Evolutionary conservation across 163 green algal species (phyloP).

Genomic region (Prototheca cutis): DNA sequence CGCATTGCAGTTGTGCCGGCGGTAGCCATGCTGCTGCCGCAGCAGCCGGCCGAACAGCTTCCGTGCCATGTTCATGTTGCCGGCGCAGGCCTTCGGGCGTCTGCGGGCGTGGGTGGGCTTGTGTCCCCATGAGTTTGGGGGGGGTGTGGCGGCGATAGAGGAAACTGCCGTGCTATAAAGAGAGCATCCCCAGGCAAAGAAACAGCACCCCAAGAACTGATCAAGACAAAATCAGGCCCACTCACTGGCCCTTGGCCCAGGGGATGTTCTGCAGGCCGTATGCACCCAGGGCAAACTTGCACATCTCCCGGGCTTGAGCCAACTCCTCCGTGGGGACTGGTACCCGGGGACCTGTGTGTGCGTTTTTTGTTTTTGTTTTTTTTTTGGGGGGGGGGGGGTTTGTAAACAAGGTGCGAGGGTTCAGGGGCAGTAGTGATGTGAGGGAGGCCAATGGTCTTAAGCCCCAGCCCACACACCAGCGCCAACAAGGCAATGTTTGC

Average conservation of each 20-base stretch:
- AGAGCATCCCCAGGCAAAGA: too few species aligned
- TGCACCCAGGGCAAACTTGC: conserved; percentile 17
- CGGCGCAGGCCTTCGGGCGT: conserved; percentile 9
- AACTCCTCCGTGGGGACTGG: background rate
- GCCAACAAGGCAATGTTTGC: too few species aligned
- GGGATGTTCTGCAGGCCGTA: conserved; percentile 26
- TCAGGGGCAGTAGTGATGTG: too few species aligned
- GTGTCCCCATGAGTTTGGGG: too few species aligned
- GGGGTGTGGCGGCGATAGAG: too few species aligned
- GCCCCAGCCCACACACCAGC: too few species aligned
- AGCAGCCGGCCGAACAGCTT: conserved; percentile 7
- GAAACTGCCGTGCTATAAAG: too few species aligned
- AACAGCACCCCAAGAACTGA: background rate
- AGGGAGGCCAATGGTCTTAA: too few species aligned
- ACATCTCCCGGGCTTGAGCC: conserved; percentile 11
- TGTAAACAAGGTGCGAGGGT: too few species aligned
- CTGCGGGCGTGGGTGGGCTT: too few species aligned
- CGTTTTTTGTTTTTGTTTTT: too few species aligned
- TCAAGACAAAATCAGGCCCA: background rate
- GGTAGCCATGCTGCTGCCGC: conserved; percentile 10
- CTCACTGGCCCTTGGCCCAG: conserved; percentile 22
- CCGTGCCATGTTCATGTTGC: conserved; percentile 13
- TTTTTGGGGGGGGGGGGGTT: too few species aligned
- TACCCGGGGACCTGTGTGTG: background rate
- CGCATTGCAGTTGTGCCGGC: conserved; percentile 23